Percentiles rank a stretch among this genome's conserved stretches.
Evolutionary conservation across 805 yeast genomes (phyloP).

Genomic region (Suhomyces canberraensis): DNA sequence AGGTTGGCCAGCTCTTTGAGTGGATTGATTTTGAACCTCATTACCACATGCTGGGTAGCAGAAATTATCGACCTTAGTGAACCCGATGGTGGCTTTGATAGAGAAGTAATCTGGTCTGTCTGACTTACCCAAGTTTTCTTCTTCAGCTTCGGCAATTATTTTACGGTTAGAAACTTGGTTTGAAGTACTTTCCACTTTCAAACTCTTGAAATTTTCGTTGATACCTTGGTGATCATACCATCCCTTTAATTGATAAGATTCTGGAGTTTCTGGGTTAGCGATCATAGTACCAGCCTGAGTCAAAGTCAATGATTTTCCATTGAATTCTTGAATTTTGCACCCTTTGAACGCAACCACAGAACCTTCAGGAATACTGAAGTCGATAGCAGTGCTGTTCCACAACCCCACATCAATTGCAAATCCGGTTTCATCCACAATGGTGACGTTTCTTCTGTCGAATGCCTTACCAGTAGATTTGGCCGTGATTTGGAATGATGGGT

Average conservation of each 20-base stretch:
- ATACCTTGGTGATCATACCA: conserved; percentile 89
- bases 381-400: conserved; percentile 87
- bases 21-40: conserved; percentile 30
- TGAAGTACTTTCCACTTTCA: conserved; percentile 50
- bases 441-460: conserved; percentile 86
- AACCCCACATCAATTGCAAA: conserved; percentile 75
- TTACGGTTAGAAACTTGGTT: conserved; percentile 53
- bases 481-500: conserved; percentile 71
- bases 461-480: conserved; percentile 88
- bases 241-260: conserved; percentile 84
- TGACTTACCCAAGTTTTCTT: conserved; percentile 64
- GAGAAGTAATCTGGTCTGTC: conserved; percentile 80
- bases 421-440: conserved; percentile 80
- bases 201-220: conserved; percentile 54
- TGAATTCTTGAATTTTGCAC: conserved; percentile 82
- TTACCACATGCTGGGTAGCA: conserved; percentile 86
- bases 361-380: conserved; percentile 69
- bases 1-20: conserved; percentile 9
- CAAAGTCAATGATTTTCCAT: conserved; percentile 79
- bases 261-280: conserved; percentile 84
- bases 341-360: conserved; percentile 91
- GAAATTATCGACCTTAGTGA: conserved; percentile 69
- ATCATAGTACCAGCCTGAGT: conserved; percentile 73
- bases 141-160: conserved; percentile 61
- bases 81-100: conserved; percentile 70